Conservation (phyloP, 768 basidiomycete species). For the Cyathus striatus region DNA sequence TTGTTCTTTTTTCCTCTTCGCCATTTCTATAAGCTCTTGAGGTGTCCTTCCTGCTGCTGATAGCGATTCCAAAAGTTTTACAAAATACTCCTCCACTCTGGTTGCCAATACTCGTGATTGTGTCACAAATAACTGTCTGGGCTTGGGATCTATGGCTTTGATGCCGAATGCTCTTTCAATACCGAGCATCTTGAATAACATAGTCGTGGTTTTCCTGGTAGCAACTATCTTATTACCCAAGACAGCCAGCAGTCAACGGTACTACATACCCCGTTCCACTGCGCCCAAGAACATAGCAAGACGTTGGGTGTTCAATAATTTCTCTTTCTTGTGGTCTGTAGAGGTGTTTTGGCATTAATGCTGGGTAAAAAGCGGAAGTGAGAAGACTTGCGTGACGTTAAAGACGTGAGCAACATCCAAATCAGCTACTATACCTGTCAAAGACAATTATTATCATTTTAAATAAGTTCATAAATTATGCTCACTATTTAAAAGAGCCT, state of each 20-base stretch:
- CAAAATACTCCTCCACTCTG: conserved; percentile 70
- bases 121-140: conserved; percentile 70
- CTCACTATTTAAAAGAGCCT: not conserved
- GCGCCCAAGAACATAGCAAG: conserved; percentile 64
- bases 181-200: conserved; percentile 72
- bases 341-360: not conserved
- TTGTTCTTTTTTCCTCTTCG: conserved; percentile 9
- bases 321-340: conserved; percentile 40
- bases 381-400: conserved; percentile 33
- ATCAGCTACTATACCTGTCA: conserved; percentile 44
- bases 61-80: conserved; percentile 42
- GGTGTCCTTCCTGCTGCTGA: conserved; percentile 26
- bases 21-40: conserved; percentile 29
- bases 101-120: conserved; percentile 59
- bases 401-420: conserved; percentile 41
- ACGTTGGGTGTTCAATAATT: conserved; percentile 54
- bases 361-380: not conserved
- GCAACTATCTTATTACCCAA: not conserved
- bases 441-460: not conserved
- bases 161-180: conserved; percentile 53
- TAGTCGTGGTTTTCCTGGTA: conserved; percentile 67
- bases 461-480: not conserved
- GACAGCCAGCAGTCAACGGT: not conserved
- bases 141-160: conserved; percentile 31
- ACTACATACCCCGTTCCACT: conserved; percentile 66